Evolutionary conservation across 495 filamentous ascomycete genomes (phyloP), one percentile per base, ranked within the genome.

Genomic region (Aspergillus nanangensis): DNA sequence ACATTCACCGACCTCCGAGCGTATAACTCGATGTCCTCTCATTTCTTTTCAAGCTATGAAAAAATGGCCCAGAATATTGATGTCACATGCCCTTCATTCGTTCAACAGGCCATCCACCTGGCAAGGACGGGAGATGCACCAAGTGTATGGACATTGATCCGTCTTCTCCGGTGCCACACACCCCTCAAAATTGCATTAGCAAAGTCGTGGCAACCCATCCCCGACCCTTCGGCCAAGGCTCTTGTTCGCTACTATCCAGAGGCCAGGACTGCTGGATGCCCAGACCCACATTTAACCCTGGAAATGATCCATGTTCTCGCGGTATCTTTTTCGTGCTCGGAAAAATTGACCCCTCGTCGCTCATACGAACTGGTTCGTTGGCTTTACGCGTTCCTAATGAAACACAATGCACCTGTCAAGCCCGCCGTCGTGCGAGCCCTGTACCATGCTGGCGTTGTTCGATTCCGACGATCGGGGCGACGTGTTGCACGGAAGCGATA

Each of bases 361-460:
- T 58, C 72, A 0, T 73, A 62, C 36, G 46, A 58, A 25, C 53
- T 74, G 32, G 52, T 72, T 5, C 57, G 62, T 29, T 66, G 63
- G 57, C 57, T 74, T n/a, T 74, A 71, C 38, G 37, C 46, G 9
- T 70, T 63, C 44, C 55, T 73, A 8, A 41, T 59, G 9, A 52
- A 47, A 31, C 65, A 73, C 40, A 47, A 58, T 32, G 69, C 60
- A 7, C 71, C 70, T 22, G 56, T 74, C n/a, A 51, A 62, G 32
- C 64, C 67, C 2, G 47, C 50, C 13, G 40, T 76, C 20, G 65
- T 62, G 8, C 69, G 71, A 18, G 68, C 73, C 3, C 52, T 75
- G 62, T 71, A 71, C 43, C 69, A 74, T 58, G 70, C 70, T 35
- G 73, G 69, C 20, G 55, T 76, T 15, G 65, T 65, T 13, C 55